Conservation (phyloP, 2,329 filamentous ascomycete species). For the Trichoderma harzianum region DNA sequence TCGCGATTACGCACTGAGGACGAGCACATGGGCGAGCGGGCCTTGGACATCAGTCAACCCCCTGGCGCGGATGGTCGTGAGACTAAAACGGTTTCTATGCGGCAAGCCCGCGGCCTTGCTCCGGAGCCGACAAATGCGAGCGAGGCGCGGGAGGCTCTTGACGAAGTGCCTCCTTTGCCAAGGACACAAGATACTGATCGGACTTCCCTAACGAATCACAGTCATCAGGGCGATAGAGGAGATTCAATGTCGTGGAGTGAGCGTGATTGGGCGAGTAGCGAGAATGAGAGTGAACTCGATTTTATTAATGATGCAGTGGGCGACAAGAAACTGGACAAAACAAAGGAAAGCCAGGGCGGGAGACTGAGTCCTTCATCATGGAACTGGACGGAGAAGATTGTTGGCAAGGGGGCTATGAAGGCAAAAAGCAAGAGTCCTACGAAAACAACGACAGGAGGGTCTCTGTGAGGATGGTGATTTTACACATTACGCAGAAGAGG, state of each 20-base stretch:
- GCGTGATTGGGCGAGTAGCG: constrained; percentile 58
- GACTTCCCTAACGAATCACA: constrained; percentile 19
- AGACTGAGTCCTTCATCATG: constrained; percentile 35
- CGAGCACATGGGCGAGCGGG: constrained; percentile 65
- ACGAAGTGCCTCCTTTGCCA: constrained; percentile 43
- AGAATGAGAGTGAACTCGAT: constrained; percentile 41
- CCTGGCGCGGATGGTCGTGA: constrained; percentile 65
- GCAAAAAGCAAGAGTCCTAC: constrained; percentile 27
- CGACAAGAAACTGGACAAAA: constrained; percentile 16
- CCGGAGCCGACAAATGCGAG: constrained; percentile 25
- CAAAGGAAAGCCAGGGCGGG: constrained; percentile 11
- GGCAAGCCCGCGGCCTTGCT: constrained; percentile 7
- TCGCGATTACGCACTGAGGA: constrained; percentile 65
- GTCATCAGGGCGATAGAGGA: constrained; percentile 1
- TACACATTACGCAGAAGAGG: not conserved
- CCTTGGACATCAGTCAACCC: constrained; percentile 54
- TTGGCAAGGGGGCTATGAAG: constrained; percentile 37
- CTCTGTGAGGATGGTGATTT: not conserved
- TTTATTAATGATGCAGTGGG: constrained; percentile 16
- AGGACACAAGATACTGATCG: constrained; percentile 25
- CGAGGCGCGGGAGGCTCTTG: constrained; percentile 38
- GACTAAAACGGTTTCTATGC: constrained; percentile 40
- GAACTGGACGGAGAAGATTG: constrained; percentile 56
- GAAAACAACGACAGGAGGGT: not conserved
- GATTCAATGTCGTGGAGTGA: constrained; percentile 67